phyloP scores from a whole-genome alignment of 2,329 filamentous ascomycete species.

The Cladosporium halotolerans region DNA sequence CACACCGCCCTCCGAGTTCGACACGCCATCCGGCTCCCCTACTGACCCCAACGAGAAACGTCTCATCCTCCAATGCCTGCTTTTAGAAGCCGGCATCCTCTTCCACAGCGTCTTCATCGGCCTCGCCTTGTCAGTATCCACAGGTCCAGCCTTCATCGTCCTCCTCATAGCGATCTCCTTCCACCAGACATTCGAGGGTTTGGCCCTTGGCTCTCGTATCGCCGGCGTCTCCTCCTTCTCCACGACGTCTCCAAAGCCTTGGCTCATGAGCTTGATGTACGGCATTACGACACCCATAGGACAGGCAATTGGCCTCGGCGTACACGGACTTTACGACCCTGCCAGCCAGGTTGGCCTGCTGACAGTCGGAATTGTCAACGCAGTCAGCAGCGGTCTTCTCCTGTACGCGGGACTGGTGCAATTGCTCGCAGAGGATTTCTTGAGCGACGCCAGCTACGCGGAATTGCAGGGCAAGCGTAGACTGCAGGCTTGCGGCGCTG shows the following conservation, averaged over 20 bases:
- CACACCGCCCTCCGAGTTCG: not conserved
- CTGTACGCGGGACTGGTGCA: conserved; percentile 47
- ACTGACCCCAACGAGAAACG: conserved; percentile 45
- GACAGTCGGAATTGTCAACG: conserved; percentile 47
- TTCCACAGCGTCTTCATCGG: conserved; percentile 74
- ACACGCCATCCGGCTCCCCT: not conserved
- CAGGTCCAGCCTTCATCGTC: conserved; percentile 57
- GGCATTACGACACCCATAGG: conserved; percentile 51
- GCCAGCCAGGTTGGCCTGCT: conserved; percentile 42
- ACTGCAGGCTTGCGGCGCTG: conserved; percentile 56
- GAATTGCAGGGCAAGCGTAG: conserved; percentile 52
- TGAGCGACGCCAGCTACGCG: conserved; percentile 60
- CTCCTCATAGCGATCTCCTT: conserved; percentile 64
- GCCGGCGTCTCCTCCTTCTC: conserved; percentile 66
- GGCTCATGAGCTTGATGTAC: conserved; percentile 59
- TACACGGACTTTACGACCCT: conserved; percentile 48
- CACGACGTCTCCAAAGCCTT: conserved; percentile 65
- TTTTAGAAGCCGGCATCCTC: conserved; percentile 70
- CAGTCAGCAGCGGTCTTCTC: conserved; percentile 42
- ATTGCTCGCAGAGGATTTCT: conserved; percentile 45
- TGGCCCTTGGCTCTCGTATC: conserved; percentile 65
- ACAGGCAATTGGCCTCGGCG: conserved; percentile 44
- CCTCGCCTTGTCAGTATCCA: conserved; percentile 65
- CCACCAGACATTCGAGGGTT: conserved; percentile 64
- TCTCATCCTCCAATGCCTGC: conserved; percentile 64